Evolutionary conservation across 805 yeast genomes (phyloP).

Genomic region (Blastobotrys mokoenaii): DNA sequence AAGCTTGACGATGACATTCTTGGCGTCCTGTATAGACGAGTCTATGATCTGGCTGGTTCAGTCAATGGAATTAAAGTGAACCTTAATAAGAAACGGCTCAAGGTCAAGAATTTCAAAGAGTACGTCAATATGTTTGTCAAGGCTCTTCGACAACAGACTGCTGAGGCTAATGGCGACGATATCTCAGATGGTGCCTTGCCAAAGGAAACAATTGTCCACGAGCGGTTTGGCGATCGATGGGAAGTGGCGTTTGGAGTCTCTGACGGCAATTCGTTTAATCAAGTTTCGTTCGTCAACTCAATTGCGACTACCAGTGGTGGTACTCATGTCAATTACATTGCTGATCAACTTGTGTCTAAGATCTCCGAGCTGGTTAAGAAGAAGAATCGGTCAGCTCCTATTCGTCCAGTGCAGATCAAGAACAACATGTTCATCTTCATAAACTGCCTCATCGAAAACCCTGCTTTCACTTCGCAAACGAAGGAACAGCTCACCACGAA

Average conservation of each 20-base stretch:
- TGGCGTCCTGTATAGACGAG: slow-evolving; percentile 85
- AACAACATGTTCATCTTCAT: slow-evolving; percentile 85
- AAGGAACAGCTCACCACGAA: slow-evolving; percentile 92
- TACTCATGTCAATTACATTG: slow-evolving; percentile 79
- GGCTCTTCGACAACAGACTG: slow-evolving; percentile 48
- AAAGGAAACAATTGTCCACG: slow-evolving; percentile 64
- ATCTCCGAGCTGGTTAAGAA: slow-evolving; percentile 67
- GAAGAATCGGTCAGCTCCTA: slow-evolving; percentile 53
- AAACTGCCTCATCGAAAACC: slow-evolving; percentile 90
- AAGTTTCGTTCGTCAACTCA: slow-evolving; percentile 93
- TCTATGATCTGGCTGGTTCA: slow-evolving; percentile 91
- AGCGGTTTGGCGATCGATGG: slow-evolving; percentile 81
- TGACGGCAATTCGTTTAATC: slow-evolving; percentile 73
- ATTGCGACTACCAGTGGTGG: slow-evolving; percentile 98
- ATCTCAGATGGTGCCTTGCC: slow-evolving; percentile 20
- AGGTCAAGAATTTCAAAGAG: slow-evolving; percentile 66
- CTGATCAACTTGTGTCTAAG: slow-evolving; percentile 77
- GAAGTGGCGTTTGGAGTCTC: slow-evolving; percentile 93
- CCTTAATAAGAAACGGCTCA: slow-evolving; percentile 65
- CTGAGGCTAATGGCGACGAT: slow-evolving; percentile 19
- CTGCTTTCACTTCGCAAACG: slow-evolving; percentile 95
- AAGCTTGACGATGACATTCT: slow-evolving; percentile 71
- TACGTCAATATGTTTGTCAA: slow-evolving; percentile 86
- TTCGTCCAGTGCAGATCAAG: slow-evolving; percentile 82
- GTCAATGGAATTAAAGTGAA: slow-evolving; percentile 73